Evolutionary conservation across 208 protist species (phyloP), one percentile per base, ranked within the genome.

Genomic region (Crithidia brevicula): DNA sequence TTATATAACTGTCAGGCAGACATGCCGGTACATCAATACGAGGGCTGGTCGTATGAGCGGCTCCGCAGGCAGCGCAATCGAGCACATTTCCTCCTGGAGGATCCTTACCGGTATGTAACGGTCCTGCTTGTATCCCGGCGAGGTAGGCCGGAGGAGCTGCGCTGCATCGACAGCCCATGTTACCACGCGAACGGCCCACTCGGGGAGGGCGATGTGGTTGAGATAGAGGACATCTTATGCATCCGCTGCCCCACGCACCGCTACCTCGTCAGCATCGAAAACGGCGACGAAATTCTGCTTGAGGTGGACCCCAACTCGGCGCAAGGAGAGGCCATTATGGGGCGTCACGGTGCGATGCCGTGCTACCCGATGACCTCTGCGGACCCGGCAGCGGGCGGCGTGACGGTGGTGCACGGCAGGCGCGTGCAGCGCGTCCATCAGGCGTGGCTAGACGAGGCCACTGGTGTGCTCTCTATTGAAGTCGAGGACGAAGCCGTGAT

Each of bases 151-250:
- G 66, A 77, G 5, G 67, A 74, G 60, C 75, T 96, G 58, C 82
- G 81, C 67, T 90, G 83, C 50, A 81, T 96, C 23, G 91, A 96
- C 72, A 91, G 83, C 45, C 81, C 88, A 6, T 96, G 91, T 54
- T 96, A 93, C 60, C 91, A 96, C 57, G 88, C 85, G 27, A 64
- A 81, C 22, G 91, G 91, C 0, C 88, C 91, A 2, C 72, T 96
- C 2, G 91, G 88, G 4, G 91, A 96, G 64, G 91, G 91, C 22
- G 75, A 88, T 30, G 20, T 96, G 0, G 77, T 93, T 3, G 91
- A 96, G 28, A 79, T 96, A 6, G 91, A 96, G 59, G 84, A 93
- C 51, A 77, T 96, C 28, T 72, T 82, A 13, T 96, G 91, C 69
- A 60, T 96, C 11, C 76, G 82, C 27, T 96, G 91, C 67, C 91